These are phyloP conservation scores for Rhodofomes roseus DNA, from an alignment of 1,284 basidiomycete genomes.

Conservation along the genomic window DNA sequence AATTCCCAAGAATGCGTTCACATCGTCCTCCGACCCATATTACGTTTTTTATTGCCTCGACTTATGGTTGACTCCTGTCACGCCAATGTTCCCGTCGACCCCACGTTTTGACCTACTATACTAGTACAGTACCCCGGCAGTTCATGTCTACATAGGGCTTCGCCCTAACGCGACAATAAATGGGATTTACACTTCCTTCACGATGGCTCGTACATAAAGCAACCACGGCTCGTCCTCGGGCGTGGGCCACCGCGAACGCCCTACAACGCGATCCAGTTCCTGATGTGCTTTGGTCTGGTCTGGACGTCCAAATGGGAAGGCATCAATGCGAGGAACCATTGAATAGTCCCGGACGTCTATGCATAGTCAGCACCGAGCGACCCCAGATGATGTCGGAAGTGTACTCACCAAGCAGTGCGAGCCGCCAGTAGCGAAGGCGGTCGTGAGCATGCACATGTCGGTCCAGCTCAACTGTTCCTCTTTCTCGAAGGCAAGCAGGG, in stretches of 20 bases:
- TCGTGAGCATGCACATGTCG: conserved; percentile 36
- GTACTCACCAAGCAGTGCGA: conserved; percentile 34
- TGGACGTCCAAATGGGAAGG: conserved; percentile 13
- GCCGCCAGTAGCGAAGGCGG: conserved; percentile 40
- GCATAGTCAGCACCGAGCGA: neutral
- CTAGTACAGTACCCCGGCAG: no score
- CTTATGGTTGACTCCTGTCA: conserved; percentile 7
- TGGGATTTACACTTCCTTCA: conserved; percentile 17
- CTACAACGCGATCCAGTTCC: conserved; percentile 26
- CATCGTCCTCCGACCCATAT: neutral
- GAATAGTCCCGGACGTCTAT: conserved; percentile 18
- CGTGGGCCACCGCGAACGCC: conserved; percentile 21
- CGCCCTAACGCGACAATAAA: no score
- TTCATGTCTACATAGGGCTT: no score
- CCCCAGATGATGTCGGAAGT: neutral
- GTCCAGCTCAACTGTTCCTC: conserved; percentile 34
- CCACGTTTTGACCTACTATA: no score
- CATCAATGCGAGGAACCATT: conserved; percentile 20
- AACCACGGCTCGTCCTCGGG: conserved; percentile 22
- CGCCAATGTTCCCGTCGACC: no score
- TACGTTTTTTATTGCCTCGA: conserved; percentile 1
- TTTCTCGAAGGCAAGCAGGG: conserved; percentile 31
- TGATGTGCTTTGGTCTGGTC: conserved; percentile 14
- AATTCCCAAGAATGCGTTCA: conserved; percentile 11
- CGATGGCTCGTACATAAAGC: conserved; percentile 18